These are phyloP conservation scores for Cymodocea nodosa DNA, from an alignment of 116 monocot genomes.

Conservation along the genomic window DNA sequence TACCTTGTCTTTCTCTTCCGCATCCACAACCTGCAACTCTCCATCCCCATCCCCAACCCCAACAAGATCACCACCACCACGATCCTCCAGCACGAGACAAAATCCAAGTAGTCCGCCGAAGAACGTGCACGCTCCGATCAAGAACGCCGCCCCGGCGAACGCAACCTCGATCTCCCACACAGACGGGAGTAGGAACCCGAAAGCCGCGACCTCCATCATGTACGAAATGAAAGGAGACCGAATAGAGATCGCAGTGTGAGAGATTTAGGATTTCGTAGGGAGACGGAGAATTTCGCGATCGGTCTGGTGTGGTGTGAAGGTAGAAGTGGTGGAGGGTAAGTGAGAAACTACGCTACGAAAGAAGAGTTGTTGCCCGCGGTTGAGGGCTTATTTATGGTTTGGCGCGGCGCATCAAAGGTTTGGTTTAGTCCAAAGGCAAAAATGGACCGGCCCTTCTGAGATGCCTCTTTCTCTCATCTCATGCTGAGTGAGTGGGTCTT, in stretches of 20 bases:
- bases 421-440: no score
- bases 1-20: slow-evolving; percentile 49
- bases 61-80: neutral
- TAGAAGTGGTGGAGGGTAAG: no score
- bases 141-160: slow-evolving; percentile 47
- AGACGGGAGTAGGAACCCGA: slow-evolving; percentile 50
- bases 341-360: neutral
- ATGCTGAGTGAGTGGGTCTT: no score
- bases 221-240: neutral
- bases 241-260: neutral
- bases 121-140: slow-evolving; percentile 43
- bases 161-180: slow-evolving; percentile 86
- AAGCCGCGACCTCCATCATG: neutral
- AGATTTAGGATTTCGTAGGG: neutral
- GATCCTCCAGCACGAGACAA: neutral
- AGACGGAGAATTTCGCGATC: neutral
- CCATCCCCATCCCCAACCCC: slow-evolving; percentile 7
- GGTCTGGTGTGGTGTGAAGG: no score
- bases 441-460: no score
- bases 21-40: slow-evolving; percentile 15
- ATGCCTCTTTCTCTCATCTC: no score
- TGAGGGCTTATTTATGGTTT: neutral
- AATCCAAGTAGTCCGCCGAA: slow-evolving; percentile 18
- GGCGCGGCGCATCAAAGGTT: neutral
- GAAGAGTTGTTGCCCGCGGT: neutral